Evolutionary conservation across 139 green algal genomes (phyloP).

Genomic region (Chlamydomonas sp.): DNA sequence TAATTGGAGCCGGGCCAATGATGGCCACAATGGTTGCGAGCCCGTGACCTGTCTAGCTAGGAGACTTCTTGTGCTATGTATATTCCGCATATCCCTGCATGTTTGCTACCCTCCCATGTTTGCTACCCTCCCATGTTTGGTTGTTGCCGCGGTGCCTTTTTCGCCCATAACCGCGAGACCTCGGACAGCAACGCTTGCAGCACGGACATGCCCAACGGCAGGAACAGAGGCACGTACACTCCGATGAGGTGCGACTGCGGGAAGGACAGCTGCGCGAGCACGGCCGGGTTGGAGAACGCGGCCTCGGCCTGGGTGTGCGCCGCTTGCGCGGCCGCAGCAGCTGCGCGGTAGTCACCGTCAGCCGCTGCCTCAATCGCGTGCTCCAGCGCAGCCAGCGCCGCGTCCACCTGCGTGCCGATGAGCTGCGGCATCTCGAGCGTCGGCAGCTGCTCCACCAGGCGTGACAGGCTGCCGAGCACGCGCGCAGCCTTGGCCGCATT

Average conservation of each 20-base stretch:
- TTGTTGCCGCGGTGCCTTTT: too few species aligned
- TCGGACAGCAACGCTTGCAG: neutral
- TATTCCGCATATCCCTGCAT: too few species aligned
- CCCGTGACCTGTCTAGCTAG: too few species aligned
- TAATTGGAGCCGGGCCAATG: too few species aligned
- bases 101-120: too few species aligned
- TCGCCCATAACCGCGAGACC: neutral
- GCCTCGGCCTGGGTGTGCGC: conserved; percentile 32
- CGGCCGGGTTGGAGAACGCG: conserved; percentile 47
- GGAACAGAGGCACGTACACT: conserved; percentile 47
- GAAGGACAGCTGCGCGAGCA: conserved; percentile 49
- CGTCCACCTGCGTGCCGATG: conserved; percentile 32
- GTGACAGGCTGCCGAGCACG: conserved; percentile 29
- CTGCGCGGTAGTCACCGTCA: neutral
- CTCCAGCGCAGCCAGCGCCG: neutral
- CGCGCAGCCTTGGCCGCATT: conserved; percentile 20
- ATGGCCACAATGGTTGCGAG: too few species aligned
- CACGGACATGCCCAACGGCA: conserved; percentile 22
- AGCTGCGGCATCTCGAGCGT: conserved; percentile 52
- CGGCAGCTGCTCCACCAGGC: conserved; percentile 31
- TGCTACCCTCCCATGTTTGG: too few species aligned
- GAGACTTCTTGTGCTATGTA: too few species aligned
- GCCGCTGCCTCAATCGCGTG: neutral
- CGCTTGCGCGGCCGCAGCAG: conserved; percentile 2
- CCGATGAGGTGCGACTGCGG: conserved; percentile 50